These are phyloP conservation scores for Yarrowia keelungensis DNA, from an alignment of 805 yeast species.

Conservation along the genomic window DNA sequence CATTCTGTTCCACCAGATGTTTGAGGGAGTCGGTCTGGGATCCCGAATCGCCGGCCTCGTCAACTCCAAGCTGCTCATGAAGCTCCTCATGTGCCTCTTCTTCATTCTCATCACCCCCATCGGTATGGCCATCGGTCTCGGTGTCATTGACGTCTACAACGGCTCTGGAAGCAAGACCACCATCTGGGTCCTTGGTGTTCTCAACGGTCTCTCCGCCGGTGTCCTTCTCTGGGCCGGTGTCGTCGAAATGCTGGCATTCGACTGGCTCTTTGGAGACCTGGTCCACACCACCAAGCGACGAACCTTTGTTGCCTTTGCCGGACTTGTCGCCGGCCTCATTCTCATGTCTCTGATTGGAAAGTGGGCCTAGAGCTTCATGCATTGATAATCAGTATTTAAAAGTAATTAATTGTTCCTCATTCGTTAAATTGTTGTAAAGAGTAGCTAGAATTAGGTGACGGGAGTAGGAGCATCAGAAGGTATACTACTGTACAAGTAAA, in stretches of 20 bases:
- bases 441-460: too few species aligned
- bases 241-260: slow-evolving; percentile 78
- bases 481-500: too few species aligned
- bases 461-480: too few species aligned
- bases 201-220: slow-evolving; percentile 76
- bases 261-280: slow-evolving; percentile 67
- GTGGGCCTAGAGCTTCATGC: slow-evolving; percentile 57
- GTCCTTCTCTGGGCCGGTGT: slow-evolving; percentile 73
- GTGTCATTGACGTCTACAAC: slow-evolving; percentile 67
- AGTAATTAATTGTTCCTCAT: neutral
- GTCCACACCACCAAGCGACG: slow-evolving; percentile 63
- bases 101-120: slow-evolving; percentile 68
- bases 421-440: too few species aligned
- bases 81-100: slow-evolving; percentile 50
- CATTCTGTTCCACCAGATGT: slow-evolving; percentile 71
- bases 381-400: neutral
- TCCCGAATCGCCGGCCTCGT: slow-evolving; percentile 67
- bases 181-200: slow-evolving; percentile 68
- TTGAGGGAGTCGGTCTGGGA: slow-evolving; percentile 82
- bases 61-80: slow-evolving; percentile 54
- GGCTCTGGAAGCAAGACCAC: slow-evolving; percentile 62
- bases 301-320: slow-evolving; percentile 60
- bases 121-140: slow-evolving; percentile 75
- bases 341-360: slow-evolving; percentile 78
- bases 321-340: slow-evolving; percentile 64